phyloP scores from a whole-genome alignment of 257 asterid species.

The Paraleonurus japonicus region DNA sequence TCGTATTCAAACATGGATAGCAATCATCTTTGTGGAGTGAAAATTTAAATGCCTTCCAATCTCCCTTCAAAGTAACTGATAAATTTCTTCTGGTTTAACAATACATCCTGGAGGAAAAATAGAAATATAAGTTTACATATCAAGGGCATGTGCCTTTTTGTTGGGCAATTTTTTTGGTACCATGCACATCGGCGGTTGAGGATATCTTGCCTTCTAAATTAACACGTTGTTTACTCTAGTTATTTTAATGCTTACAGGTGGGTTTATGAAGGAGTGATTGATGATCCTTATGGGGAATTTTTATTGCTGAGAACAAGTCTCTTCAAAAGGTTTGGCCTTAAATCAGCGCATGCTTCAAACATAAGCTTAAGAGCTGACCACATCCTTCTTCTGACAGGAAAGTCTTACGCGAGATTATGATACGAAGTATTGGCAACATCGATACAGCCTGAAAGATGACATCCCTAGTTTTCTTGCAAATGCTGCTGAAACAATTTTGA shows the following conservation, averaged over 20 bases:
- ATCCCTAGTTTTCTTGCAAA: constrained; percentile 90
- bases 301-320: constrained; percentile 93
- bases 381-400: constrained; percentile 58
- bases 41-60: neutral
- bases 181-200: constrained; percentile 1
- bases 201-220: neutral
- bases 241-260: constrained; percentile 56
- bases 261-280: constrained; percentile 97
- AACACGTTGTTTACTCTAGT: neutral
- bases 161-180: neutral
- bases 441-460: constrained; percentile 96
- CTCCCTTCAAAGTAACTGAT: constrained; percentile 1
- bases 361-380: constrained; percentile 31
- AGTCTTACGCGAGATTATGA: constrained; percentile 94
- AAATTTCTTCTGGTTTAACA: neutral
- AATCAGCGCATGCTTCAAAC: constrained; percentile 12
- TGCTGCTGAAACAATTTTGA: constrained; percentile 95
- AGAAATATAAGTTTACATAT: neutral
- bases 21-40: constrained; percentile 14
- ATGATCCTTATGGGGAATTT: constrained; percentile 96
- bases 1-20: neutral
- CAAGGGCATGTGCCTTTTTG: neutral
- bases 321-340: constrained; percentile 71
- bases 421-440: constrained; percentile 93
- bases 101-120: constrained; percentile 5